Conservation (phyloP, 371 early-diverging fungal genomes). For the Parasitella parasitica region DNA sequence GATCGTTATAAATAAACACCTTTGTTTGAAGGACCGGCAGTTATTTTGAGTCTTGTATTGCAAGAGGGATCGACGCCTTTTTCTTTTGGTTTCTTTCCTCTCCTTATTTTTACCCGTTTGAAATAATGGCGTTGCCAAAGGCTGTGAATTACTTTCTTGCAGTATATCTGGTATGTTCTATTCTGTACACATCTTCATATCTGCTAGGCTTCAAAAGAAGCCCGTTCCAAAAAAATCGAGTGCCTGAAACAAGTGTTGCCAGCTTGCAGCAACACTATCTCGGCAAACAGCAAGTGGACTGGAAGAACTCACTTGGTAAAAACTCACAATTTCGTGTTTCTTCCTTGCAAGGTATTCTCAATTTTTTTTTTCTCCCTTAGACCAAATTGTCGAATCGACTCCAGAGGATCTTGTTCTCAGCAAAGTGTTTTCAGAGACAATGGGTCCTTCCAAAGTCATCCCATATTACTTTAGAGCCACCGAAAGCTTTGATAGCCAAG, state of each 20-base stretch:
- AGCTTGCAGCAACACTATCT: constrained; percentile 25
- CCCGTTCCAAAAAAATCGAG: neutral
- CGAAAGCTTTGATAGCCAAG: constrained; percentile 50
- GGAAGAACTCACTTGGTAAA: constrained; percentile 28
- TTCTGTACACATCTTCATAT: constrained; percentile 29
- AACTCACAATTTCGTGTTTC: neutral
- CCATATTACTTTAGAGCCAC: constrained; percentile 62
- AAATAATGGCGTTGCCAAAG: constrained; percentile 26
- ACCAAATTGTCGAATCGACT: constrained; percentile 17
- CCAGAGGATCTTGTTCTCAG: constrained; percentile 56
- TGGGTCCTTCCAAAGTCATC: constrained; percentile 64
- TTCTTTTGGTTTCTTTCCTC: neutral
- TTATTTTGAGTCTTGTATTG: neutral
- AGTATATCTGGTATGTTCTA: constrained; percentile 23
- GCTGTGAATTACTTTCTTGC: constrained; percentile 21
- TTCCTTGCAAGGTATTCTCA: neutral
- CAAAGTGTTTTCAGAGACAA: constrained; percentile 63
- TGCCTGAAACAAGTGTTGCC: constrained; percentile 12
- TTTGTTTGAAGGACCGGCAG: neutral
- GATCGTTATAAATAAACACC: neutral
- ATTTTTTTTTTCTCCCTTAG: neutral
- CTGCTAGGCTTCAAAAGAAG: constrained; percentile 15
- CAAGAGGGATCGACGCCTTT: neutral
- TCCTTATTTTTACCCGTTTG: neutral
- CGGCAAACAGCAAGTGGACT: constrained; percentile 32